phyloP scores from a whole-genome alignment of 1,139 yeast species.

The Saccharomycopsis hybrid region DNA sequence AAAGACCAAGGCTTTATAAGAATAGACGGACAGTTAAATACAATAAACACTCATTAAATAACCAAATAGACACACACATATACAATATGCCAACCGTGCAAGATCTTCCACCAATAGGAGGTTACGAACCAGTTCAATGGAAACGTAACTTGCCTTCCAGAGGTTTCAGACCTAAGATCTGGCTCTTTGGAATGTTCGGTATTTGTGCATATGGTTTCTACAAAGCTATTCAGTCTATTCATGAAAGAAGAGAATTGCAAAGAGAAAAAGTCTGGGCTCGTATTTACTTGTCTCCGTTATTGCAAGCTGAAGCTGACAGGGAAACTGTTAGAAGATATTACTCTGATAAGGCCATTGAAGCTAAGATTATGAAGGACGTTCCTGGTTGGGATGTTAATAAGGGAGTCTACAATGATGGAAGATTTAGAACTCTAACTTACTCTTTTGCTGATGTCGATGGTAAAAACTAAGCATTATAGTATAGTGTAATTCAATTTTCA shows the following conservation, averaged over 20 bases:
- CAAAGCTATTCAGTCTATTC: constrained; percentile 57
- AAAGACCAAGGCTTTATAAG: background rate
- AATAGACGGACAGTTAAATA: background rate
- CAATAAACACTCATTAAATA: background rate
- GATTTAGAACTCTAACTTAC: constrained; percentile 26
- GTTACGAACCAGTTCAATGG: constrained; percentile 87
- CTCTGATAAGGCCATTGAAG: constrained; percentile 66
- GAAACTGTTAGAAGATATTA: constrained; percentile 66
- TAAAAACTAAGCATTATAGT: background rate
- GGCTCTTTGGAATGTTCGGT: constrained; percentile 58
- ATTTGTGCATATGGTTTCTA: constrained; percentile 70
- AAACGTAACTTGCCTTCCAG: constrained; percentile 79
- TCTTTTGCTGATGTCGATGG: constrained; percentile 17
- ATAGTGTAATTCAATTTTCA: no score
- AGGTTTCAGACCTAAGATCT: constrained; percentile 74
- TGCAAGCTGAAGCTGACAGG: constrained; percentile 80
- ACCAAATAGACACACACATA: background rate
- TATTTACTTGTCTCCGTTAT: constrained; percentile 63
- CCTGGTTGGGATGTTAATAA: constrained; percentile 51
- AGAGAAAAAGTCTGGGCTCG: constrained; percentile 79
- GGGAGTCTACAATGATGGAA: constrained; percentile 39
- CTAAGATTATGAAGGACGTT: constrained; percentile 50
- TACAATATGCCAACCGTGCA: constrained; percentile 34
- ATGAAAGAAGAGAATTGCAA: constrained; percentile 69
- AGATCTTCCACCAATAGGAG: constrained; percentile 85